Evolutionary conservation across 108 stramenopile species (phyloP).

Genomic region (Cylindrotheca fusiformis): DNA sequence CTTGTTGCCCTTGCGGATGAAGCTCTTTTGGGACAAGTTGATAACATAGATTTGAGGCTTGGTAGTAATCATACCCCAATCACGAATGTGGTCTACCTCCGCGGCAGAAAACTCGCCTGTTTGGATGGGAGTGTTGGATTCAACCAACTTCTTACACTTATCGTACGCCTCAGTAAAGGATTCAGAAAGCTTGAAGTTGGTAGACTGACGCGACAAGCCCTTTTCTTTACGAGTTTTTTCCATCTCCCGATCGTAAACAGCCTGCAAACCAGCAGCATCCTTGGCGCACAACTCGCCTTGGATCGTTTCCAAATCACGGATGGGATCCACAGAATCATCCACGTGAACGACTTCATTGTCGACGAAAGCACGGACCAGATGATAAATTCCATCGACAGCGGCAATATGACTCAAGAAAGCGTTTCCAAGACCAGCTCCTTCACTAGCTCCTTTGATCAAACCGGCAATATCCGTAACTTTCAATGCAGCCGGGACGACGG

Average conservation of each 20-base stretch:
- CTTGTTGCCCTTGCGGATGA: conserved; percentile 93
- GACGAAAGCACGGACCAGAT: conserved; percentile 96
- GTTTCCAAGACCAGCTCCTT: conserved; percentile 99
- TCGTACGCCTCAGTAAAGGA: conserved; percentile 67
- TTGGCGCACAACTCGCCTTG: conserved; percentile 94
- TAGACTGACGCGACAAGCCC: conserved; percentile 56
- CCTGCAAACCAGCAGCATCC: conserved; percentile 74
- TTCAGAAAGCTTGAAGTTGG: conserved; percentile 68
- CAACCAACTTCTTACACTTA: conserved; percentile 75
- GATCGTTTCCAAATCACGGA: conserved; percentile 98
- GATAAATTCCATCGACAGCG: conserved; percentile 97
- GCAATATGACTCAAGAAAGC: conserved; percentile 98
- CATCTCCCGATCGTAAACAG: conserved; percentile 68
- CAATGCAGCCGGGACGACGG: conserved; percentile 89
- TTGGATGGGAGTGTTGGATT: conserved; percentile 82
- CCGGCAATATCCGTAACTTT: conserved; percentile 99
- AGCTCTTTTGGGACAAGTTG: conserved; percentile 95
- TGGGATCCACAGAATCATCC: conserved; percentile 98
- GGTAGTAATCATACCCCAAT: conserved; percentile 94
- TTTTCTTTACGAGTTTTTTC: conserved; percentile 86
- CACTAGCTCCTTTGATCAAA: conserved; percentile 94
- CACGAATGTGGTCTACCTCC: conserved; percentile 85
- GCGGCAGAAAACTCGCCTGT: conserved; percentile 81
- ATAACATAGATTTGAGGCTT: conserved; percentile 98
- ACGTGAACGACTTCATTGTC: conserved; percentile 98